These are phyloP conservation scores for Hortiboletus flavorubellus DNA, from an alignment of 768 basidiomycete genomes.

Conservation along the genomic window DNA sequence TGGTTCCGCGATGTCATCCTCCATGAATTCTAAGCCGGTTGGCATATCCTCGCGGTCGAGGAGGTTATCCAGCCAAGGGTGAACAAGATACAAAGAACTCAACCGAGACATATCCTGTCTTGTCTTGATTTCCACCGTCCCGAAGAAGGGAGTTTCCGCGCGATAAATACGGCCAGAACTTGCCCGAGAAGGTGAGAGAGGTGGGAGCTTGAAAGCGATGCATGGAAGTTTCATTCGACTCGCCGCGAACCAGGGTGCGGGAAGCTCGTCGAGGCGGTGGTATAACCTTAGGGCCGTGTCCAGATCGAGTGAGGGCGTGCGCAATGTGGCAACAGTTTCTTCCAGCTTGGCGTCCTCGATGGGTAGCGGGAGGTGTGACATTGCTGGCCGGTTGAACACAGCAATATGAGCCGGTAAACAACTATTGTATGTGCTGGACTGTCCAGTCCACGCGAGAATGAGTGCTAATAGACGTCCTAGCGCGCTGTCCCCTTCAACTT, in stretches of 20 bases:
- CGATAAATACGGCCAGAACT: neutral
- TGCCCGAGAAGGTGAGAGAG: neutral
- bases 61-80: neutral
- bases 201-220: neutral
- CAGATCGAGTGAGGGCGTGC: neutral
- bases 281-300: neutral
- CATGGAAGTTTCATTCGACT: conserved; percentile 1
- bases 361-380: neutral
- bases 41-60: neutral
- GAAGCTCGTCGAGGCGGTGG: neutral
- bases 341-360: neutral
- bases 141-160: neutral
- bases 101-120: neutral
- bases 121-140: neutral
- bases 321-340: neutral
- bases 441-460: conserved; percentile 7
- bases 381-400: neutral
- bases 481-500: neutral
- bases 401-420: conserved; percentile 1
- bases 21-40: neutral
- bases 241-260: neutral
- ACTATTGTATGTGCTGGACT: conserved; percentile 1
- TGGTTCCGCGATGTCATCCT: neutral
- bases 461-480: neutral
- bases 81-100: neutral